These are phyloP conservation scores for Suillus tomentosus DNA, from an alignment of 768 basidiomycete species.

Conservation along the genomic window DNA sequence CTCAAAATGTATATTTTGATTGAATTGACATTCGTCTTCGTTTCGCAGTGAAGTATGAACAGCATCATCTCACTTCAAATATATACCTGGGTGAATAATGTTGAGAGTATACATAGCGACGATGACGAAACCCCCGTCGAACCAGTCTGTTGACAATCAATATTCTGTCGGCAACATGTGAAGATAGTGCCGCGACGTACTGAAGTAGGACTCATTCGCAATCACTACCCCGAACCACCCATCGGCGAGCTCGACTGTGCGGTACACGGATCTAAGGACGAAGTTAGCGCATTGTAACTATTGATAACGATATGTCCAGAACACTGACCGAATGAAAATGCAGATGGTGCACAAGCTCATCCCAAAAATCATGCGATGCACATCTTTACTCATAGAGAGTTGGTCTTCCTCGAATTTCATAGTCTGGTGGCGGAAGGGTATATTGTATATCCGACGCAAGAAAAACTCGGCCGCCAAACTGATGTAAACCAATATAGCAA, in stretches of 20 bases:
- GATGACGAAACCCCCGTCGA: constrained; percentile 51
- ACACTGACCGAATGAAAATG: constrained; percentile 48
- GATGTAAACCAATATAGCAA: constrained; percentile 44
- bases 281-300: not conserved
- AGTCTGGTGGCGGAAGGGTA: constrained; percentile 32
- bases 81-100: constrained; percentile 45
- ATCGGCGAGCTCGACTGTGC: constrained; percentile 17
- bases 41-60: no score
- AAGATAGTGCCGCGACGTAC: constrained; percentile 29
- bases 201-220: constrained; percentile 48
- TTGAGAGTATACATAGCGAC: constrained; percentile 49
- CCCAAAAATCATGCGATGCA: constrained; percentile 37
- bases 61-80: constrained; percentile 25
- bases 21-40: not conserved
- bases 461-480: constrained; percentile 49
- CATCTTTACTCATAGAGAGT: constrained; percentile 2
- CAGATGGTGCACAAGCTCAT: constrained; percentile 41
- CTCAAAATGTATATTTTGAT: not conserved
- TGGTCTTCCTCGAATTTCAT: constrained; percentile 4
- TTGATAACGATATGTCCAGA: not conserved
- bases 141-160: constrained; percentile 37
- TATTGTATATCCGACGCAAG: constrained; percentile 40
- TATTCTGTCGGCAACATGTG: not conserved
- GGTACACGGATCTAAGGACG: constrained; percentile 15
- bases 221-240: constrained; percentile 52